Evolutionary conservation across 805 yeast species (phyloP).

Genomic region (Wickerhamomyces mucosus): DNA sequence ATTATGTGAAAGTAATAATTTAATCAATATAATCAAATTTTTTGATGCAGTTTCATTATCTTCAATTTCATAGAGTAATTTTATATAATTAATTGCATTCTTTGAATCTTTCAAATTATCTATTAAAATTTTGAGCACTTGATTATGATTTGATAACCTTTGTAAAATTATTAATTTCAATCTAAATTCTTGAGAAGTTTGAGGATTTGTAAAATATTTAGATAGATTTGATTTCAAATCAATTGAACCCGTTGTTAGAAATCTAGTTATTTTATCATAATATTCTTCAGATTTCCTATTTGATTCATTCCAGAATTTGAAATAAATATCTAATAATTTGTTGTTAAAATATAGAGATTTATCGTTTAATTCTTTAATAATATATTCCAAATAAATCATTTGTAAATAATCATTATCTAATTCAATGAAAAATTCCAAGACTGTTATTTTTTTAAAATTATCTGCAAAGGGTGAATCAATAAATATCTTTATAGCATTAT

Average conservation of each 20-base stretch:
- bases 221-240: constrained; percentile 11
- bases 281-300: background rate
- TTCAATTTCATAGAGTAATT: constrained; percentile 6
- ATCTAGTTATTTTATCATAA: background rate
- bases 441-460: constrained; percentile 41
- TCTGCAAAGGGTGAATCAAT: constrained; percentile 55
- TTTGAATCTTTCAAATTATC: constrained; percentile 45
- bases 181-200: background rate
- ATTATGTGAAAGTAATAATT: constrained; percentile 25
- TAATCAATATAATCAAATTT: constrained; percentile 30
- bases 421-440: constrained; percentile 40
- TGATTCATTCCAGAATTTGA: constrained; percentile 12
- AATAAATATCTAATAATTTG: constrained; percentile 35
- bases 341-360: constrained; percentile 30
- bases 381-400: constrained; percentile 42
- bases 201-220: background rate
- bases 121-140: constrained; percentile 53
- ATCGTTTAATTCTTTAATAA: constrained; percentile 32
- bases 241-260: constrained; percentile 27
- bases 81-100: constrained; percentile 34
- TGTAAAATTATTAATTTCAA: constrained; percentile 29
- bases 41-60: constrained; percentile 28
- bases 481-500: constrained; percentile 42
- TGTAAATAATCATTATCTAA: constrained; percentile 21
- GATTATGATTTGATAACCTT: constrained; percentile 49